Evolutionary conservation across 2,329 filamentous ascomycete species (phyloP).

Genomic region (Trichoderma sp.): DNA sequence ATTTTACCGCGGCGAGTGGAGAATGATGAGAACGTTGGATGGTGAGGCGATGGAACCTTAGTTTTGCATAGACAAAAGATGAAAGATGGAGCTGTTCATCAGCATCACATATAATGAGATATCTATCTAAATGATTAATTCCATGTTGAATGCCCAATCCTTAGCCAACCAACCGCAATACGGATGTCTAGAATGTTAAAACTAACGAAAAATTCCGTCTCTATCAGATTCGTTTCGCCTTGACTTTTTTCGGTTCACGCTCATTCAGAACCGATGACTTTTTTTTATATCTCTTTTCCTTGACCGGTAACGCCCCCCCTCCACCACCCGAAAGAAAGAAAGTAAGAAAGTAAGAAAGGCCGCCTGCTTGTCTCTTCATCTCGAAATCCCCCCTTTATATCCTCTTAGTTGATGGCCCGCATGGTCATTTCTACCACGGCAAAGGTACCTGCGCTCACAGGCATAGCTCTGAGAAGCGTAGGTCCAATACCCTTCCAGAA

Average conservation of each 20-base stretch:
- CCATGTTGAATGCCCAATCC: slow-evolving; percentile 9
- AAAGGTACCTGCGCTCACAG: slow-evolving; percentile 96
- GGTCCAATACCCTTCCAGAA: slow-evolving; percentile 96
- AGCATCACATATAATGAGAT: not conserved
- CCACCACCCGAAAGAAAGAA: not conserved
- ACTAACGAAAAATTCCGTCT: not conserved
- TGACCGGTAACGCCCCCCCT: slow-evolving; percentile 5
- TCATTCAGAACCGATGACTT: not conserved
- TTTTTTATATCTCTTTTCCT: not conserved
- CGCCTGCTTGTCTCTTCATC: not conserved
- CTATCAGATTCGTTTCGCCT: slow-evolving; percentile 2
- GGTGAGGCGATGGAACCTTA: slow-evolving; percentile 25
- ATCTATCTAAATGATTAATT: not conserved
- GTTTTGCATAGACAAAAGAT: not conserved
- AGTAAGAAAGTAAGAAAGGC: not conserved
- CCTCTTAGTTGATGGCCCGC: slow-evolving; percentile 52
- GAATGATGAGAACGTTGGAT: slow-evolving; percentile 46
- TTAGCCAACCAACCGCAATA: not conserved
- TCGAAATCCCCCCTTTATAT: not conserved
- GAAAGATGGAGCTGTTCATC: not conserved
- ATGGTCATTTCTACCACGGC: slow-evolving; percentile 71
- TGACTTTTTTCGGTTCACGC: not conserved
- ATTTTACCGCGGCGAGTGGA: slow-evolving; percentile 68
- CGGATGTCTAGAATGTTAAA: not conserved
- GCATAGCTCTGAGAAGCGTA: slow-evolving; percentile 91